Evolutionary conservation across 345 rosid species (phyloP).

Genomic region (Populus simonii): DNA sequence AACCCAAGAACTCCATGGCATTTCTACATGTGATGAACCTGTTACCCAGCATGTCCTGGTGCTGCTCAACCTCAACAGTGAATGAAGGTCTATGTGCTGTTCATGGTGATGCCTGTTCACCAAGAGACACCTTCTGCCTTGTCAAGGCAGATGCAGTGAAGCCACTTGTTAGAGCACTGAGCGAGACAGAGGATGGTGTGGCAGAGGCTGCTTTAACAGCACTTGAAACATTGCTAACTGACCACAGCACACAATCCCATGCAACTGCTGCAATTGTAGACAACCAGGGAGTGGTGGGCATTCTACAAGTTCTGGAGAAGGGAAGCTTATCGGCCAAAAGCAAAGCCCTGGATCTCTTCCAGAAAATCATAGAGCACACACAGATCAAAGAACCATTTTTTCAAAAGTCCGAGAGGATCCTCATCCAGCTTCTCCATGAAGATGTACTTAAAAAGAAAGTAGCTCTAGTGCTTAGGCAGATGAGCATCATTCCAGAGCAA

Average conservation of each 20-base stretch:
- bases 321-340: constrained; percentile 41
- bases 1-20: constrained; percentile 12
- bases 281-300: constrained; percentile 38
- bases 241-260: constrained; percentile 28
- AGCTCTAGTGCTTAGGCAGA: constrained; percentile 44
- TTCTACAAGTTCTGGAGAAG: constrained; percentile 47
- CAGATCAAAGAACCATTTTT: constrained; percentile 13
- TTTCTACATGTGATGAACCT: constrained; percentile 18
- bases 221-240: constrained; percentile 47
- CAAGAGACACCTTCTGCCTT: constrained; percentile 49
- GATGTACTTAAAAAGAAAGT: constrained; percentile 41
- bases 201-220: constrained; percentile 51
- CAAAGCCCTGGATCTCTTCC: constrained; percentile 48
- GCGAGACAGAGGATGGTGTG: constrained; percentile 39
- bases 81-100: constrained; percentile 25
- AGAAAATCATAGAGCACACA: constrained; percentile 37
- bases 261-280: constrained; percentile 45
- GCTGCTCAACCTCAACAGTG: constrained; percentile 35
- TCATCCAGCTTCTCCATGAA: constrained; percentile 44
- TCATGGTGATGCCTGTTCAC: constrained; percentile 51
- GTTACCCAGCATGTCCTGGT: constrained; percentile 32
- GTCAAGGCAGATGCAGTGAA: constrained; percentile 48
- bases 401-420: constrained; percentile 41
- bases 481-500: constrained; percentile 47
- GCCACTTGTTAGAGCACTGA: constrained; percentile 41